Evolutionary conservation across 805 yeast species (phyloP).

Genomic region (Limtongia smithiae): DNA sequence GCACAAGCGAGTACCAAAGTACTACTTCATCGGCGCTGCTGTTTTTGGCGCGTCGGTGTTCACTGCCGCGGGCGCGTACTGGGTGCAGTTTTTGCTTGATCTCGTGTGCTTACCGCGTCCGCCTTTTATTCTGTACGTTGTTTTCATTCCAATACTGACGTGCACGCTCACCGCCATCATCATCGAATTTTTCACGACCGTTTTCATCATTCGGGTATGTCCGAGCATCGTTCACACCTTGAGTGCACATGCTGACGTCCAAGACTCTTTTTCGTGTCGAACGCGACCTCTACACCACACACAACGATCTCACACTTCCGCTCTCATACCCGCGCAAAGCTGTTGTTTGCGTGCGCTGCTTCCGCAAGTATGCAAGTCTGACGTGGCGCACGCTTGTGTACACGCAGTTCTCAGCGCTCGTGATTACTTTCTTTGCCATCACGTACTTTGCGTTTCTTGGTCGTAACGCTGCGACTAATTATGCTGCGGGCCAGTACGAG

Average conservation of each 20-base stretch:
- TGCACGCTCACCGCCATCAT: constrained; percentile 15
- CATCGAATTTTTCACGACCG: constrained; percentile 14
- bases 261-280: no score
- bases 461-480: not conserved
- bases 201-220: constrained; percentile 5
- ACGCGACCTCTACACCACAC: no score
- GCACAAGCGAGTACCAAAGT: not conserved
- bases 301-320: no score
- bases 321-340: not conserved
- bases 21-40: constrained; percentile 1
- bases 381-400: not conserved
- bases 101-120: constrained; percentile 16
- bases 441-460: no score
- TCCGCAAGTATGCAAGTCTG: not conserved
- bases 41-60: constrained; percentile 9
- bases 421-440: not conserved
- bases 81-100: constrained; percentile 10
- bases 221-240: not conserved
- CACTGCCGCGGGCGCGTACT: constrained; percentile 15
- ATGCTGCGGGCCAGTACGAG: no score
- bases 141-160: constrained; percentile 17
- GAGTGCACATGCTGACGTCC: no score
- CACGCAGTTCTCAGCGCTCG: not conserved
- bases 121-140: constrained; percentile 10
- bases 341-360: not conserved